Evolutionary conservation across 31 red algal genomes (phyloP).

Genomic region (Asparagopsis taxiformis): DNA sequence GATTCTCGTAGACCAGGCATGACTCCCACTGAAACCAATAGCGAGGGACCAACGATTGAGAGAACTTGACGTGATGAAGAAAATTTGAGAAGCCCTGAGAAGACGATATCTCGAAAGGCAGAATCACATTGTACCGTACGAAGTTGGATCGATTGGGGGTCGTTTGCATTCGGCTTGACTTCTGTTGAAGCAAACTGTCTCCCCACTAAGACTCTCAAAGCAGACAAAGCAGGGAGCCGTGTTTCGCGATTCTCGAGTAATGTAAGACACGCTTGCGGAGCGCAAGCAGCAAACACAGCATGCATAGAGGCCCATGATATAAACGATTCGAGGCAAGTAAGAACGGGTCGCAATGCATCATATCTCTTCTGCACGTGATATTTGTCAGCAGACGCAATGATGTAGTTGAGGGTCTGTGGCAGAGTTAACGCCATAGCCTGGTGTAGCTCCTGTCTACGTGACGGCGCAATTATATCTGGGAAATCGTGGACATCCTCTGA

Average conservation of each 20-base stretch:
- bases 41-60: background rate
- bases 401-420: constrained; percentile 19
- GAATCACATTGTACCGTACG: background rate
- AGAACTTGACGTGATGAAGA: no score
- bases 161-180: background rate
- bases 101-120: constrained; percentile 22
- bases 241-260: constrained; percentile 18
- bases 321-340: constrained; percentile 25
- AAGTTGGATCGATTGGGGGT: background rate
- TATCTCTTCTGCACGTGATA: constrained; percentile 22
- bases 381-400: constrained; percentile 24
- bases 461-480: constrained; percentile 5
- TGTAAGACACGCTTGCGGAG: constrained; percentile 30
- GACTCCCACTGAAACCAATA: background rate
- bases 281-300: constrained; percentile 17
- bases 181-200: constrained; percentile 11
- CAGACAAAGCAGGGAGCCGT: constrained; percentile 19
- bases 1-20: constrained; percentile 9
- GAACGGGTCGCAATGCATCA: constrained; percentile 6
- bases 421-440: constrained; percentile 43
- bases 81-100: constrained; percentile 10
- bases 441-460: constrained; percentile 28
- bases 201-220: constrained; percentile 9
- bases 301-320: constrained; percentile 23
- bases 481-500: constrained; percentile 57